Evolutionary conservation across 441 rosid species (phyloP), one percentile per base, ranked within the genome.

Genomic region (Macaranga tanarius): DNA sequence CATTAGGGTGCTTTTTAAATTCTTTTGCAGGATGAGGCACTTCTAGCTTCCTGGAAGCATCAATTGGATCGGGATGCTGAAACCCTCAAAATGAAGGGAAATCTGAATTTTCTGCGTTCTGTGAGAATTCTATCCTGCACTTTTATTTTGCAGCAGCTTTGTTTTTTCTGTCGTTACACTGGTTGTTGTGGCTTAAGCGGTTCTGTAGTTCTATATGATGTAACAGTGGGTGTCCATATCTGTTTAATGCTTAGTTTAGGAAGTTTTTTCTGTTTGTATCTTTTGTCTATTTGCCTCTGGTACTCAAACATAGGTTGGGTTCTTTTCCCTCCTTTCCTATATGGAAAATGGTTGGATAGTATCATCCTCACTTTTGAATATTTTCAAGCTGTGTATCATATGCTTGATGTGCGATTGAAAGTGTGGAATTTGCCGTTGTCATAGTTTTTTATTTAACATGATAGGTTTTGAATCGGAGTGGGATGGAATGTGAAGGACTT

Each of bases 71-170:
- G 82, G 69, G 93, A 90, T 83, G 78, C 89, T 56, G 95, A 90
- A 82, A 90, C 95, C 60, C 93, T 90, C 58, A 90, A 90, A 79
- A 84, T 87, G 85, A 90, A 88, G 79, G 95, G 91, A 61, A 90
- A 90, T 80, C 57, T 88, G 73, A 86, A 86, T 83, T 84, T 75
- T 57, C 79, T 90, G 74, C 87, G 86, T 66, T 66, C 85, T 10
- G 95, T 90, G 79, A 84, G 92, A 79, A 19, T 17, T 69, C 72
- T 73, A 70, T 67, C 64, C 70, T 50, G 40, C 17, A 10, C 45
- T 61, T 74, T 10, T 0, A 66, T 56, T 63, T 70, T 69, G 13
- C 15, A 12, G 52, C 70, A 47, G 25, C 48, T 58, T 44, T 55
- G 10, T 55, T 69, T 73, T 42, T 69, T 11, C 7, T 67, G 38